phyloP scores from a whole-genome alignment of 2,329 filamentous ascomycete genomes.

The Xylariaceae sp. region DNA sequence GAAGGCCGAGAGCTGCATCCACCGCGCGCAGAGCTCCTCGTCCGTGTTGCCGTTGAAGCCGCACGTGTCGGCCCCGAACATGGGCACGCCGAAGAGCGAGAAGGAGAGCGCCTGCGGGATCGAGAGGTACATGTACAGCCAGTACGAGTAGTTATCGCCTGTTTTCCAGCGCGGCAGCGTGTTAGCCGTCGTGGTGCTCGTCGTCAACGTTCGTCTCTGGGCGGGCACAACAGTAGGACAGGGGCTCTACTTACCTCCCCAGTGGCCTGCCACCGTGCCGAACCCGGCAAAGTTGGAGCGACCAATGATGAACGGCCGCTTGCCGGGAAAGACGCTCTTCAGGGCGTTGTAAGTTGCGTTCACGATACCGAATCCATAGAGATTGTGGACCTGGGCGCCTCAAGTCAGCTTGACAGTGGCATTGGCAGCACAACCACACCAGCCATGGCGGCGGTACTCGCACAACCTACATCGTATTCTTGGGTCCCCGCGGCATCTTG shows the following conservation, averaged over 20 bases:
- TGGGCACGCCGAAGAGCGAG: constrained; percentile 59
- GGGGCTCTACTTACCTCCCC: too few species aligned
- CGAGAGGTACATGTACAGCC: constrained; percentile 51
- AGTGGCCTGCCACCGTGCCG: constrained; percentile 55
- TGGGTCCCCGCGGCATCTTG: too few species aligned
- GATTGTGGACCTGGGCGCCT: constrained; percentile 59
- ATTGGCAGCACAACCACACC: too few species aligned
- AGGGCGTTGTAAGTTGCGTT: constrained; percentile 57
- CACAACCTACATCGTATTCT: too few species aligned
- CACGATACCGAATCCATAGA: constrained; percentile 74
- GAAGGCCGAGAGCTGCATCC: constrained; percentile 67
- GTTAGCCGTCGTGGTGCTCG: too few species aligned
- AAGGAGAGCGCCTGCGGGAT: constrained; percentile 55
- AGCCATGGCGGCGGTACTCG: too few species aligned
- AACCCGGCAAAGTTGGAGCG: constrained; percentile 69
- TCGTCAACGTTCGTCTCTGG: too few species aligned
- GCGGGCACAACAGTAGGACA: too few species aligned
- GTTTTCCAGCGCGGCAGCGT: too few species aligned
- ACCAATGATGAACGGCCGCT: constrained; percentile 65
- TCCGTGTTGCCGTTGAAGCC: constrained; percentile 63
- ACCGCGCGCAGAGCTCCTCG: constrained; percentile 65
- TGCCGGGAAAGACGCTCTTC: constrained; percentile 52
- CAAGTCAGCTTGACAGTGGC: too few species aligned
- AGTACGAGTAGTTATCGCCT: constrained; percentile 48
- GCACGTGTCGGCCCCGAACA: constrained; percentile 68